Percentiles rank a stretch among this genome's conserved stretches.
Evolutionary conservation across 176 grass and related monocot genomes (phyloP).

Genomic region (Pharus latifolius): DNA sequence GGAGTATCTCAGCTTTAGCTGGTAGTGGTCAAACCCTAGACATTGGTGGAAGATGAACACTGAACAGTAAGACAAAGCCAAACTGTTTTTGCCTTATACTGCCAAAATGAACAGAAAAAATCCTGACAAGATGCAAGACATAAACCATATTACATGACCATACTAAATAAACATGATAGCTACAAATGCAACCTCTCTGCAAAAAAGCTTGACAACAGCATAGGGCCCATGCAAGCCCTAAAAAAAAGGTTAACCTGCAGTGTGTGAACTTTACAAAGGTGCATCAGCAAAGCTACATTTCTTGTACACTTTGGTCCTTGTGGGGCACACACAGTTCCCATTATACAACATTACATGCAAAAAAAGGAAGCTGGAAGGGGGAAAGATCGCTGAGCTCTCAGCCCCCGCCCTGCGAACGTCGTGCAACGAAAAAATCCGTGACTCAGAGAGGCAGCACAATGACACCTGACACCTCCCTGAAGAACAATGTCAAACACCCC

Average conservation of each 20-base stretch:
- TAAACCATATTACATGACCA: neutral
- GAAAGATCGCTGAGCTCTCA: conserved; percentile 2
- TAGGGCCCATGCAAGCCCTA: neutral
- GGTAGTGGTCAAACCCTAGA: too few species aligned
- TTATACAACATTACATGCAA: conserved; percentile 58
- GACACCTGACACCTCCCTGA: neutral
- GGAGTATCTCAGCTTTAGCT: too few species aligned
- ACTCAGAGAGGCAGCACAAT: conserved; percentile 4
- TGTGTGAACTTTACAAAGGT: conserved; percentile 20
- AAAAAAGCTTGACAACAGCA: conserved; percentile 4
- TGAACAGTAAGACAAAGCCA: too few species aligned
- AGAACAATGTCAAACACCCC: conserved; percentile 28
- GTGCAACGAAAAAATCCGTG: conserved; percentile 72
- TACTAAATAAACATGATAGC: too few species aligned
- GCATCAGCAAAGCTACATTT: conserved; percentile 24
- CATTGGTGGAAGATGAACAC: too few species aligned
- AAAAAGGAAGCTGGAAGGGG: conserved; percentile 36
- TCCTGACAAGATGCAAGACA: neutral
- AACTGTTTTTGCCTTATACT: too few species aligned
- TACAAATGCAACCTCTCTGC: neutral
- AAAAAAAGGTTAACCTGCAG: conserved; percentile 27
- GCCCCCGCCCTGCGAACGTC: conserved; percentile 41
- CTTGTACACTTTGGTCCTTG: conserved; percentile 5
- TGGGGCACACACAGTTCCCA: conserved; percentile 11
- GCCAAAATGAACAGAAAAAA: too few species aligned